Conservation (phyloP, 495 filamentous ascomycete species). For the Penicillium paxilli region DNA sequence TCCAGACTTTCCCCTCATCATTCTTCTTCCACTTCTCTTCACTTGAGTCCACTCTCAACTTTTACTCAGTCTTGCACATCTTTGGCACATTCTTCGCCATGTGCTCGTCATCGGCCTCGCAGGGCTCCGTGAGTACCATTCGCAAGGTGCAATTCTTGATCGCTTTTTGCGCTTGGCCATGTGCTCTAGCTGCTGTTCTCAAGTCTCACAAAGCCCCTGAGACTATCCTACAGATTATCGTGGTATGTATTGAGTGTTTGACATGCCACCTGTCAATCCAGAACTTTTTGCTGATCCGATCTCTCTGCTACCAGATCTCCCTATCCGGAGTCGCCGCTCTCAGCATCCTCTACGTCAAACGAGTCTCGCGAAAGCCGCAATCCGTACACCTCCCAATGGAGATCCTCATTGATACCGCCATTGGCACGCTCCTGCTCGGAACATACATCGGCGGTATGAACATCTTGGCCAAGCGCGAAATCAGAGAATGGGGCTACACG, state of each 20-base stretch:
- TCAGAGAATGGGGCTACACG: background rate
- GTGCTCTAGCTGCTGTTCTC: conserved; percentile 2
- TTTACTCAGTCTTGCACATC: too few species aligned
- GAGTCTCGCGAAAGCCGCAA: background rate
- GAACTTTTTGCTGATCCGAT: background rate
- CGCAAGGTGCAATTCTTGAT: conserved; percentile 6
- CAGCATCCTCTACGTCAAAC: background rate
- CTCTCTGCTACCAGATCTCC: background rate
- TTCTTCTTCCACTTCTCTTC: background rate
- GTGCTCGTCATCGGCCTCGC: conserved; percentile 1
- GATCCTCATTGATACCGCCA: conserved; percentile 1
- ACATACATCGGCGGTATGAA: conserved; percentile 2
- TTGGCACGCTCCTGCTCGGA: background rate
- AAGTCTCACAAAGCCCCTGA: conserved; percentile 2
- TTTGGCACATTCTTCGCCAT: background rate
- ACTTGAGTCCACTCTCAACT: background rate
- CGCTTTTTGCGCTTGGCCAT: conserved; percentile 2
- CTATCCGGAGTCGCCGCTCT: background rate
- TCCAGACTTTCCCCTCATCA: too few species aligned
- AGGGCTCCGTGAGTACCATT: background rate
- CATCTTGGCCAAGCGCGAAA: background rate
- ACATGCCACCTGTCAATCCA: background rate
- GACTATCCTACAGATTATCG: background rate
- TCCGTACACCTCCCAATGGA: background rate
- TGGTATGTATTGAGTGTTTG: background rate